Conservation (phyloP, 345 rosid genomes). For the Bretschneidera sinensis region DNA sequence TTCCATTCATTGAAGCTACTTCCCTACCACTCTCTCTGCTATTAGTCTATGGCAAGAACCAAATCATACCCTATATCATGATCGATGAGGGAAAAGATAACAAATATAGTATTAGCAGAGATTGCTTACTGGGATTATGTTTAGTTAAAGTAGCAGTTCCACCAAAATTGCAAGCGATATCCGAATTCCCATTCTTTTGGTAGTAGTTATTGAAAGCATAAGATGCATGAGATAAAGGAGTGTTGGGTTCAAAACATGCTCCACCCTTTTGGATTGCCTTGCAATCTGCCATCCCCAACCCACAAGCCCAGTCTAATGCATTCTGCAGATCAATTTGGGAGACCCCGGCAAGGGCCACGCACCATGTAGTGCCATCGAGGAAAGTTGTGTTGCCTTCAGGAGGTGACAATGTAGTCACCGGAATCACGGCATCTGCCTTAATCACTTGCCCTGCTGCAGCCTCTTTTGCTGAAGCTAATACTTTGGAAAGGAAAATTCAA, state of each 20-base stretch:
- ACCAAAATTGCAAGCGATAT: constrained; percentile 80
- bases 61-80: not conserved
- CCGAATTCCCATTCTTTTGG: constrained; percentile 74
- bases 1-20: not conserved
- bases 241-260: constrained; percentile 71
- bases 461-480: constrained; percentile 14
- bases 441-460: constrained; percentile 29
- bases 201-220: constrained; percentile 81
- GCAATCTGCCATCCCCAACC: constrained; percentile 80
- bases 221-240: constrained; percentile 76
- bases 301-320: constrained; percentile 97
- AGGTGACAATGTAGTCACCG: constrained; percentile 41
- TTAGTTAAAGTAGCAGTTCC: constrained; percentile 65
- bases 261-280: constrained; percentile 58
- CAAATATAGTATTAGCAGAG: not conserved
- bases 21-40: not conserved
- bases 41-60: not conserved
- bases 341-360: constrained; percentile 67
- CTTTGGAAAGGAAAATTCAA: not conserved
- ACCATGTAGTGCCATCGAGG: constrained; percentile 76
- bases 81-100: not conserved
- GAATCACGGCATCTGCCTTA: constrained; percentile 35
- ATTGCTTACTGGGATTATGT: constrained; percentile 62
- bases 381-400: constrained; percentile 92
- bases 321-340: constrained; percentile 70